Evolutionary conservation across 2,329 filamentous ascomycete genomes (phyloP).

Genomic region (Westerdykella ornata): DNA sequence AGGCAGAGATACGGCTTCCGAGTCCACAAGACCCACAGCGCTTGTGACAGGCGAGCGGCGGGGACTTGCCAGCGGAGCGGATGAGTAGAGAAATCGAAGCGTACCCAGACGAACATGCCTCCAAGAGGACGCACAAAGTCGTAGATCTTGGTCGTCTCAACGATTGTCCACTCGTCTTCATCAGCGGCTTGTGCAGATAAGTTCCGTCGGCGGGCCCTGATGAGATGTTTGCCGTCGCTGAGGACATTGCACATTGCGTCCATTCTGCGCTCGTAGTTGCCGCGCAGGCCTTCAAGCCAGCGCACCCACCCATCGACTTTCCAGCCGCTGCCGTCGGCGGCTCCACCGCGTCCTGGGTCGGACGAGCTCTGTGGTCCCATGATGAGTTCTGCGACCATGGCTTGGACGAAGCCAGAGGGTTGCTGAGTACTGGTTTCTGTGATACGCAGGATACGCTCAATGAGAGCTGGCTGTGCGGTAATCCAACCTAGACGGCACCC

Average conservation of each 20-base stretch:
- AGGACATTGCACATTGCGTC: constrained; percentile 67
- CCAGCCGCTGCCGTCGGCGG: constrained; percentile 58
- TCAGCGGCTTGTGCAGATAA: constrained; percentile 26
- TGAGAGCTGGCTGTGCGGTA: constrained; percentile 70
- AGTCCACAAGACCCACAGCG: constrained; percentile 66
- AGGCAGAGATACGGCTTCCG: constrained; percentile 63
- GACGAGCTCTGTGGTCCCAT: constrained; percentile 60
- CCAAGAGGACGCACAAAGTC: constrained; percentile 74
- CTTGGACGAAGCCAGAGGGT: constrained; percentile 83
- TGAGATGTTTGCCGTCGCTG: constrained; percentile 58
- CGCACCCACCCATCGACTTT: constrained; percentile 79
- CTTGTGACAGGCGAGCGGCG: constrained; percentile 53
- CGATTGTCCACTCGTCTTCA: constrained; percentile 62
- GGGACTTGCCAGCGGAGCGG: constrained; percentile 57
- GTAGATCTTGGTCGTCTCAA: constrained; percentile 67
- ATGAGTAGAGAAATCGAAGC: constrained; percentile 64
- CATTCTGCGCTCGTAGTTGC: constrained; percentile 81
- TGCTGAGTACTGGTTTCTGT: constrained; percentile 74
- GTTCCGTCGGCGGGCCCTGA: constrained; percentile 53
- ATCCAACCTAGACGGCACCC: constrained; percentile 89
- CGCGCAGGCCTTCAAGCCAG: constrained; percentile 80
- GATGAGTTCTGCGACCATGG: constrained; percentile 69
- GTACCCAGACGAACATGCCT: constrained; percentile 89
- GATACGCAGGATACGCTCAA: constrained; percentile 67
- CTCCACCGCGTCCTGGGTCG: constrained; percentile 41